Evolutionary conservation across 768 basidiomycete species (phyloP).

Genomic region (Tulasnella sp.): DNA sequence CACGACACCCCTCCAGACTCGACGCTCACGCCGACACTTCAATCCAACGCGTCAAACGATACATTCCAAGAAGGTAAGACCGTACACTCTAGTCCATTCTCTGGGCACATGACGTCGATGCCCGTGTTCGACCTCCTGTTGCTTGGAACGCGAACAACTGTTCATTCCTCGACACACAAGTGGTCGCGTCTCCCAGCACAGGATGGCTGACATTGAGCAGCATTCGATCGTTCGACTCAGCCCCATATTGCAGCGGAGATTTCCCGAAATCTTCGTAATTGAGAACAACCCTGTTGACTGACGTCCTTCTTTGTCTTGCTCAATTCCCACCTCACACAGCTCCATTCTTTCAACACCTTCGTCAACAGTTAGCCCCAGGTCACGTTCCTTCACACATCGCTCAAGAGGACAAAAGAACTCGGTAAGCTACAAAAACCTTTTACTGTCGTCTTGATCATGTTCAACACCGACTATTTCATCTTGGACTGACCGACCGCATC

Average conservation of each 20-base stretch:
- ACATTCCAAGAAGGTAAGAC: background rate
- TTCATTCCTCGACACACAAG: background rate
- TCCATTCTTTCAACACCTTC: background rate
- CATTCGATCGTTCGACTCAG: background rate
- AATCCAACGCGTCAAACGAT: background rate
- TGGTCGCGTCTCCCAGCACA: background rate
- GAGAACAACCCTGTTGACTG: slow-evolving; percentile 2
- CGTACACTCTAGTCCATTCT: background rate
- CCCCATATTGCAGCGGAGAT: background rate
- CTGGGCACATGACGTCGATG: background rate
- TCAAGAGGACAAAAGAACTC: background rate
- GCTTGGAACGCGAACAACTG: background rate
- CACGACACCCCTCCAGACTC: background rate
- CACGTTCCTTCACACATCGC: background rate
- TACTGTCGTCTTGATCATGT: background rate
- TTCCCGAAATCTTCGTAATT: background rate
- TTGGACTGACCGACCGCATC: background rate
- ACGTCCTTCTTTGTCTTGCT: slow-evolving; percentile 1
- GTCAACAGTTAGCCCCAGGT: background rate
- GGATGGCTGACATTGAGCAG: background rate
- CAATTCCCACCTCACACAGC: background rate
- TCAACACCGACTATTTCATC: background rate
- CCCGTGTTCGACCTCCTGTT: background rate
- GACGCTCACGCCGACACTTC: background rate
- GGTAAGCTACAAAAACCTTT: background rate